A percentile compares a stretch with the other conserved stretches of the same genome.
These are phyloP conservation scores for Fusarium lyarnte DNA, from an alignment of 2,329 filamentous ascomycete genomes.

Conservation along the genomic window DNA sequence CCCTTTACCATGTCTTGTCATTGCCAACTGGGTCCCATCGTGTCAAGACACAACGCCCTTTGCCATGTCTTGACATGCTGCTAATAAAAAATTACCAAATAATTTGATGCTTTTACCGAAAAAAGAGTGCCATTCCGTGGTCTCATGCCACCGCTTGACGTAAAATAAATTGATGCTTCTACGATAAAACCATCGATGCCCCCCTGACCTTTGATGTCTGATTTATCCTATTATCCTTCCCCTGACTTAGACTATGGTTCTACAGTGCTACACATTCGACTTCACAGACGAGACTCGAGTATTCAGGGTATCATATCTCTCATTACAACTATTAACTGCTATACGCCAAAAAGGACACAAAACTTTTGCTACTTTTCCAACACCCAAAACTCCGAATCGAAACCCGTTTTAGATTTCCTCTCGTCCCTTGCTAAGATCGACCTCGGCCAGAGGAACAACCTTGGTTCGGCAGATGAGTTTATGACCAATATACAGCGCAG, in stretches of 20 bases:
- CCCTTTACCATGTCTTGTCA: slow-evolving; percentile 28
- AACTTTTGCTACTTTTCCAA: slow-evolving; percentile 23
- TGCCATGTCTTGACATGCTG: slow-evolving; percentile 19
- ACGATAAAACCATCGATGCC: slow-evolving; percentile 7
- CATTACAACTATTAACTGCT: slow-evolving; percentile 34
- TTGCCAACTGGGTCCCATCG: slow-evolving; percentile 11
- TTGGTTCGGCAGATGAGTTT: slow-evolving; percentile 60
- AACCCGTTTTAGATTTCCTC: slow-evolving; percentile 7
- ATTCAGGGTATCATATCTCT: slow-evolving; percentile 41
- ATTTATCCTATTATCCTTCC: not conserved
- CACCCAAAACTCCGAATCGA: slow-evolving; percentile 15
- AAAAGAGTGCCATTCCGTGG: not conserved
- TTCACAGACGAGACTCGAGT: not conserved
- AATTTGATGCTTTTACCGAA: slow-evolving; percentile 19
- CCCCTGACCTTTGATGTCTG: not conserved
- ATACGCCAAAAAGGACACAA: slow-evolving; percentile 18
- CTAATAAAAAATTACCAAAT: slow-evolving; percentile 25
- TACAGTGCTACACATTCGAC: not conserved
- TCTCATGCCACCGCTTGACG: slow-evolving; percentile 5
- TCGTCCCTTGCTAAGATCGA: slow-evolving; percentile 48
- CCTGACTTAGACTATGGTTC: not conserved
- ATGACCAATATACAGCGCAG: slow-evolving; percentile 68
- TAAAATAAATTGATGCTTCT: slow-evolving; percentile 21
- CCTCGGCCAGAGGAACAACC: slow-evolving; percentile 49
- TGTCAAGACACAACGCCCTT: slow-evolving; percentile 23